These are phyloP conservation scores for Debaryomyces subglobosus DNA, from an alignment of 1,139 yeast genomes.

Conservation along the genomic window DNA sequence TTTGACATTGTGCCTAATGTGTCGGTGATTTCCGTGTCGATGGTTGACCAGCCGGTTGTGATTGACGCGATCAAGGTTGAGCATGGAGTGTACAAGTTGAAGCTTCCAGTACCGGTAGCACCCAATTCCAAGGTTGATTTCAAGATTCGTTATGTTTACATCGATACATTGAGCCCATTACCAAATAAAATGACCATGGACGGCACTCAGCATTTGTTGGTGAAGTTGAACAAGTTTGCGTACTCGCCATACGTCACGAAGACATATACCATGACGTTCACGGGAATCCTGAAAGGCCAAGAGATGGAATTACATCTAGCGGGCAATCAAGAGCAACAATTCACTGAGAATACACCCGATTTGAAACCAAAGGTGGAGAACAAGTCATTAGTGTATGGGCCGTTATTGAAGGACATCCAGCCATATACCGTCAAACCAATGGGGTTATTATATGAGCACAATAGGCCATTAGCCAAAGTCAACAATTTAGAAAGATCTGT, in stretches of 20 bases:
- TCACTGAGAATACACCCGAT: conserved; percentile 26
- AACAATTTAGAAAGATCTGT: conserved; percentile 68
- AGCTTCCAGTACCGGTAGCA: conserved; percentile 66
- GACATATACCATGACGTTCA: conserved; percentile 50
- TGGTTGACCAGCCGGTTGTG: conserved; percentile 34
- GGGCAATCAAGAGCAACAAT: conserved; percentile 19
- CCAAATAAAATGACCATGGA: conserved; percentile 66
- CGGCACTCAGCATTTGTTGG: conserved; percentile 63
- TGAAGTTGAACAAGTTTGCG: conserved; percentile 59
- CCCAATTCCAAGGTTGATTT: conserved; percentile 60
- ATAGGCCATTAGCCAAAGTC: conserved; percentile 66
- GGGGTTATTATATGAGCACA: conserved; percentile 65
- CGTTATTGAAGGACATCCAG: conserved; percentile 42
- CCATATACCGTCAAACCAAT: conserved; percentile 54
- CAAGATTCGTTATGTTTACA: conserved; percentile 55
- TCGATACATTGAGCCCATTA: conserved; percentile 54
- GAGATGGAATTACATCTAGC: conserved; percentile 40
- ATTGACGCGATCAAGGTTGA: conserved; percentile 35
- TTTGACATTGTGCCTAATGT: conserved; percentile 45
- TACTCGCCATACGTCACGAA: conserved; percentile 65
- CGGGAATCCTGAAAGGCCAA: conserved; percentile 52
- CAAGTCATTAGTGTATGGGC: conserved; percentile 58
- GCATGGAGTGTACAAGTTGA: conserved; percentile 43
- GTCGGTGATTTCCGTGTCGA: conserved; percentile 48
- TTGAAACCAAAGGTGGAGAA: conserved; percentile 39